Conservation (phyloP, 192 early-diverging fungal genomes). For the Glomus cerebriforme region DNA sequence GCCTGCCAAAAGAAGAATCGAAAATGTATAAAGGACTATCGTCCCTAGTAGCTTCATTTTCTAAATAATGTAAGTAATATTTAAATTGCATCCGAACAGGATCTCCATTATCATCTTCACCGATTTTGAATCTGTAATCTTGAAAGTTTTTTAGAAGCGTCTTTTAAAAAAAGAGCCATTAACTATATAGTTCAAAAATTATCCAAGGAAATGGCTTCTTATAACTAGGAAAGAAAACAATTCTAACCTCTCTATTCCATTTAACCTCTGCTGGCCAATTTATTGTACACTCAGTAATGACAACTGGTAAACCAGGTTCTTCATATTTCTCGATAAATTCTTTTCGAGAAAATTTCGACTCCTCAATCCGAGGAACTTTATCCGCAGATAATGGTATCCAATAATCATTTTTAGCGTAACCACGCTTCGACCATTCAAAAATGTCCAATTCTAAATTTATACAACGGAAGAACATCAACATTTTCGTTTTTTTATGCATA, state of each 20-base stretch:
- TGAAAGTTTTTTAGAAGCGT: slow-evolving; percentile 53
- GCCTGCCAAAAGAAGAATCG: slow-evolving; percentile 66
- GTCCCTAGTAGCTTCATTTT: slow-evolving; percentile 52
- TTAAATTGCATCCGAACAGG: slow-evolving; percentile 66
- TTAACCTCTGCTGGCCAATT: slow-evolving; percentile 57
- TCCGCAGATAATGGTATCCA: slow-evolving; percentile 50
- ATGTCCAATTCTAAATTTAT: slow-evolving; percentile 58
- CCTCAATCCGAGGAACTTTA: slow-evolving; percentile 57
- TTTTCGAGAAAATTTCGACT: slow-evolving; percentile 50
- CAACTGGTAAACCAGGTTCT: slow-evolving; percentile 55
- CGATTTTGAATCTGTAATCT: slow-evolving; percentile 72
- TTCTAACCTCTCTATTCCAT: slow-evolving; percentile 58
- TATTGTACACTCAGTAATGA: slow-evolving; percentile 57
- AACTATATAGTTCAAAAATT: neutral
- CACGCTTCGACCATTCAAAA: slow-evolving; percentile 59
- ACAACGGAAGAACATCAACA: neutral
- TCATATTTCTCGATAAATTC: slow-evolving; percentile 65
- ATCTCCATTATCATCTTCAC: slow-evolving; percentile 77
- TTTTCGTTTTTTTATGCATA: neutral
- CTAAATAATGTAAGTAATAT: slow-evolving; percentile 60
- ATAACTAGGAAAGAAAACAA: neutral
- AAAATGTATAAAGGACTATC: slow-evolving; percentile 84
- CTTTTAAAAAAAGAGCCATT: slow-evolving; percentile 29
- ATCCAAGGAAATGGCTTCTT: neutral
- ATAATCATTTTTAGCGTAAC: slow-evolving; percentile 53